A percentile compares a stretch with the other conserved stretches of the same genome.
phyloP scores from a whole-genome alignment of 225 moss, liverwort and hornwort species.

The Polytrichum commune region DNA sequence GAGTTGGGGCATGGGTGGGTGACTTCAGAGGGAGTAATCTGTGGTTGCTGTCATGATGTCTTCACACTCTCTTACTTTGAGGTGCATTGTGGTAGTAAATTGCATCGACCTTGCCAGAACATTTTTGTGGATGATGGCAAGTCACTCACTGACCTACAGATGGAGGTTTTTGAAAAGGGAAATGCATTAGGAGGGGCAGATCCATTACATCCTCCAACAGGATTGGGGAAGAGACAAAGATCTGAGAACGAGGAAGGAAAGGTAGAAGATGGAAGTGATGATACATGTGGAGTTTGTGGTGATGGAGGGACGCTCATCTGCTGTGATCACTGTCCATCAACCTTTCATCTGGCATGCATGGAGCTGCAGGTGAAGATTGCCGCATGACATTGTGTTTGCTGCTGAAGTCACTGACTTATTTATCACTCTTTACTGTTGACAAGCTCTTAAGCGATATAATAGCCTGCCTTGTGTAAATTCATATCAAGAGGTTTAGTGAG shows the following conservation, averaged over 20 bases:
- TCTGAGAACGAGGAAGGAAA: conserved; percentile 39
- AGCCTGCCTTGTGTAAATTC: no score
- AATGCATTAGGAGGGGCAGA: conserved; percentile 20
- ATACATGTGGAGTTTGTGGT: conserved; percentile 91
- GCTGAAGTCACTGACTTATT: no score
- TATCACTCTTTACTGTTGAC: no score
- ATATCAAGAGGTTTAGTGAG: no score
- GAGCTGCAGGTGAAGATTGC: conserved; percentile 53
- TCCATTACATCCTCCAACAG: conserved; percentile 23
- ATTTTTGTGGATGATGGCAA: conserved; percentile 75
- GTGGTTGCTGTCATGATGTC: conserved; percentile 68
- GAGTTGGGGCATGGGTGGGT: conserved; percentile 68
- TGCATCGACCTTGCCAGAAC: conserved; percentile 92
- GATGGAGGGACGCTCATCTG: conserved; percentile 88
- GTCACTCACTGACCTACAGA: conserved; percentile 74
- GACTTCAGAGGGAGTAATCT: conserved; percentile 74
- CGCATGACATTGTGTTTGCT: not conserved
- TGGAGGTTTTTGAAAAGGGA: conserved; percentile 47
- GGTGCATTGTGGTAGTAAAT: conserved; percentile 91
- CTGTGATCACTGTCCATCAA: conserved; percentile 96
- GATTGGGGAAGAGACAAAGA: conserved; percentile 35
- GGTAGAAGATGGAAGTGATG: conserved; percentile 67
- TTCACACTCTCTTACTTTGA: conserved; percentile 88
- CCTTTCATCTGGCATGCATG: conserved; percentile 80
- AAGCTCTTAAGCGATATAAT: no score